Base-by-base conservation (phyloP, 192 early-diverging fungal species). In the Geranomyces variabilis region DNA sequence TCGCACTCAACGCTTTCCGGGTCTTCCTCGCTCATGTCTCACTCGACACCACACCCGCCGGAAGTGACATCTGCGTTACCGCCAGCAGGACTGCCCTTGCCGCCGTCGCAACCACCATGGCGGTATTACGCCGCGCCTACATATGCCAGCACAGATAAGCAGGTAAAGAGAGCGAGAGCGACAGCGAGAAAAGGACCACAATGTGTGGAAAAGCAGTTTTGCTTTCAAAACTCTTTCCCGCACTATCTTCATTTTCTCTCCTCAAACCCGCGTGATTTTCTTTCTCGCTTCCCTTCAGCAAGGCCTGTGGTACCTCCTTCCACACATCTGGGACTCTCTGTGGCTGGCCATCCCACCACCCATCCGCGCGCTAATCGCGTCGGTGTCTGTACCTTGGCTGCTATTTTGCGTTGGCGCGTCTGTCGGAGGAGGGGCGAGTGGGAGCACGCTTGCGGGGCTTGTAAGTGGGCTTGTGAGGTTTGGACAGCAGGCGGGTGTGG, bases 311-410 rank as follows among this genome's bases (percentile, higher is more conserved):
- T 71, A 71, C 41, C 69, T 71, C 0, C 57, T 71, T n/a, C 58
- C 69, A 3, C 69, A 71, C 69, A 71, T 71, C n/a, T 71, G 57
- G 58, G 69, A 71, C 59, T 63, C 69, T 8, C 69, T 71, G 0
- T 71, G 60, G 57, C 31, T 71, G 8, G 24, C 57, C 31, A 71
- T 71, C 44, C 69, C 69, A 29, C 59, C 28, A 19, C 58, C 58
- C 24, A 22, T 71, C 1, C 69, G 59, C n/a, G 44, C 36, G n/a
- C 13, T 49, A 9, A 71, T 71, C 29, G 69, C 69, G 45, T 71
- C 69, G 41, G 21, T 71, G 21, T 60, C 69, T 17, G 46, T 71
- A 1, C 69, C 69, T 0, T 71, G 55, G 17, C 57, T 71, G 9
- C 28, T 71, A 9, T 59, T 71, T 28, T 71, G 67, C 55, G 19